Conservation (phyloP, 164 flowering plant species). For the Dillenia turbinata region DNA sequence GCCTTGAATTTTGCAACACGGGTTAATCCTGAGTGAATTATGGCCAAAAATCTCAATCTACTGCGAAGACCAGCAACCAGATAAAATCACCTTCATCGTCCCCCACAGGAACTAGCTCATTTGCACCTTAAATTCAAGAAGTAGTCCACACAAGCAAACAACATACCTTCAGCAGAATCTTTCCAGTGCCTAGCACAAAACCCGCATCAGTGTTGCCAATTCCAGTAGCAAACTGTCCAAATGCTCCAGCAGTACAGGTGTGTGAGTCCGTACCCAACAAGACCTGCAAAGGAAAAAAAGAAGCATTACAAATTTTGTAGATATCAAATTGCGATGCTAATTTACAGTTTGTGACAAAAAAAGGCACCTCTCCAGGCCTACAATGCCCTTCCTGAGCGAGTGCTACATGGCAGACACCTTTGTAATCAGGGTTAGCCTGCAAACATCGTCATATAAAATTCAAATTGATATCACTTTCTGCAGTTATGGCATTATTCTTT, state of each 20-base stretch:
- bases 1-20: too few species aligned
- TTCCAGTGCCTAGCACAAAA: constrained; percentile 91
- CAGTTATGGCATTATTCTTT: too few species aligned
- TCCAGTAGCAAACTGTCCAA: constrained; percentile 98
- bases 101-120: too few species aligned
- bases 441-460: constrained; percentile 8
- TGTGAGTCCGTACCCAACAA: constrained; percentile 97
- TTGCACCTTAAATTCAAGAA: too few species aligned
- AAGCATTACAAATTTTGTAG: background rate
- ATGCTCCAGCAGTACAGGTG: constrained; percentile 99
- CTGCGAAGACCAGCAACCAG: too few species aligned
- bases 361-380: constrained; percentile 94
- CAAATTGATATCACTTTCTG: background rate
- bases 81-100: too few species aligned
- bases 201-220: constrained; percentile 99
- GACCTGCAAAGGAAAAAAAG: constrained; percentile 38
- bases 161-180: constrained; percentile 80
- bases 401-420: constrained; percentile 98
- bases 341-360: background rate
- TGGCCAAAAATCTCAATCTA: too few species aligned
- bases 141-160: background rate
- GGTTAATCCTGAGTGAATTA: too few species aligned
- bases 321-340: background rate
- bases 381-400: constrained; percentile 99
- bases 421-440: constrained; percentile 96